phyloP scores from a whole-genome alignment of 2,329 filamentous ascomycete genomes.

The Elsinoe australis region DNA sequence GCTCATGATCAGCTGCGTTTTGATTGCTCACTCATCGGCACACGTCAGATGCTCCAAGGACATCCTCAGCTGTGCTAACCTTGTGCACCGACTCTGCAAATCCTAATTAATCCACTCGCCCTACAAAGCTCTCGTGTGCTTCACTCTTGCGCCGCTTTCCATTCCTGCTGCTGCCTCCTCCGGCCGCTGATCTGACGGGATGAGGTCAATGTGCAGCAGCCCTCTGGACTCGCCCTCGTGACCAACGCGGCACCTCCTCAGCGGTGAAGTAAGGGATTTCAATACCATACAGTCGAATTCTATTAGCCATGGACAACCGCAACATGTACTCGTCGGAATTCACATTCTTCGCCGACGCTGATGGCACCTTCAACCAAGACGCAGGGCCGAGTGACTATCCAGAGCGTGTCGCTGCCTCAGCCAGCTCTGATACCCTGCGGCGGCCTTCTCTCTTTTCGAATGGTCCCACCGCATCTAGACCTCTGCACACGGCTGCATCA shows the following conservation, averaged over 20 bases:
- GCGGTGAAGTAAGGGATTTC: constrained; percentile 7
- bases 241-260: too few species aligned
- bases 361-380: neutral
- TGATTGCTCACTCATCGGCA: neutral
- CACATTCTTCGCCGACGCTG: constrained; percentile 10
- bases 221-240: too few species aligned
- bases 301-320: constrained; percentile 6
- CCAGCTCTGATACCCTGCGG: constrained; percentile 1
- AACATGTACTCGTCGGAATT: constrained; percentile 11
- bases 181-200: too few species aligned
- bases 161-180: too few species aligned
- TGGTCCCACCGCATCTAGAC: constrained; percentile 1
- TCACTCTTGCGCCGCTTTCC: neutral
- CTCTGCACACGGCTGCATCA: neutral
- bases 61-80: too few species aligned
- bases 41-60: constrained; percentile 14
- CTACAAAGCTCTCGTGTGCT: too few species aligned
- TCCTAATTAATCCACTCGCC: too few species aligned
- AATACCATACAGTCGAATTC: neutral
- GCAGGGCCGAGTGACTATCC: neutral
- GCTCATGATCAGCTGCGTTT: neutral
- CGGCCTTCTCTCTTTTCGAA: constrained; percentile 17
- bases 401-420: neutral
- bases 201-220: too few species aligned
- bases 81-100: too few species aligned